Evolutionary conservation across 495 filamentous ascomycete genomes (phyloP), one percentile per base, ranked within the genome.

Genomic region (Penicillium lividum): DNA sequence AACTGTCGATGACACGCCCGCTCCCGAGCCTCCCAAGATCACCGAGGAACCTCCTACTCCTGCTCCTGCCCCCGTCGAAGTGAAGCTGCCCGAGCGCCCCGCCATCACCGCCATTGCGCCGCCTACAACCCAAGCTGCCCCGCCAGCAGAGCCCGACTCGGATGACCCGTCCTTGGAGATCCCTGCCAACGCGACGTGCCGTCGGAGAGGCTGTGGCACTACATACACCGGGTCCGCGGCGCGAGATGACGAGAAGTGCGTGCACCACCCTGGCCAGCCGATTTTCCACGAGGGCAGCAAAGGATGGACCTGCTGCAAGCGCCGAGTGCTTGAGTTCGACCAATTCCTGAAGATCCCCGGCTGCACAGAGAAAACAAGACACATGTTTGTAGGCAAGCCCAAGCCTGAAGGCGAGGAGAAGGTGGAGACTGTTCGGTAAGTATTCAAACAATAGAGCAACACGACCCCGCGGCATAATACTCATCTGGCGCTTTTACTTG

Each of bases 201-300:
- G 89, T 63, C 84, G 94, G 57, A 84, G 78, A 64, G 88, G 82
- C 7, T 98, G 94, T 70, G 83, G 84, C 47, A 71, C 70, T 38
- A 73, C 64, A 38, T 97, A 92, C 66, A 77, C 79, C 48, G 81
- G 84, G 25, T 81, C 78, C 3, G 66, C 75, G 30, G 74, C 76
- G 40, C 73, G 91, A 45, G 86, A 90, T 22, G 85, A 77, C n/a
- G 91, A 94, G 77, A 82, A 82, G 53, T 97, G 93, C 66, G 79
- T 89, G 18, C 87, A 92, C 66, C 93, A 97, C 74, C 91, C 93
- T 5, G 93, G 93, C 28, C 81, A 77, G 7, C 89, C 93, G 28
- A 84, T 98, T 60, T 98, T 98, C 75, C 94, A 98, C 72, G 94
- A 98, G 77, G 94, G 93, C 25, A 93, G 87, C 72, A 98, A 98